phyloP scores from a whole-genome alignment of 2,329 filamentous ascomycete genomes.

The Diaporthe helianthi region DNA sequence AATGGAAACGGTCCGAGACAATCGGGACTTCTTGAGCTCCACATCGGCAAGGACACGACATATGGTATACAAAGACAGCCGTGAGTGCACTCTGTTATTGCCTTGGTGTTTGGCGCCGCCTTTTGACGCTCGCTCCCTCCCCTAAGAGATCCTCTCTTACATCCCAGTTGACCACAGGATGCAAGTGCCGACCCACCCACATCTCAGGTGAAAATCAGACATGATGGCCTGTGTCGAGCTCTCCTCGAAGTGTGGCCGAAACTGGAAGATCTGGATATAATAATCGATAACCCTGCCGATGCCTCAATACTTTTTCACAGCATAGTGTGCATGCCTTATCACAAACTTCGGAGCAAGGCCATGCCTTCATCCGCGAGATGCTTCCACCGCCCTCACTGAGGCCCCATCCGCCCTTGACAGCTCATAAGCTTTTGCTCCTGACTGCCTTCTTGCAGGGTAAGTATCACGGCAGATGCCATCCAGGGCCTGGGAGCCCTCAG shows the following conservation, averaged over 20 bases:
- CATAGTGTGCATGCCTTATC: slow-evolving; percentile 45
- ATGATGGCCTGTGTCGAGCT: slow-evolving; percentile 4
- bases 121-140: not conserved
- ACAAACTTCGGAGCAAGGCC: slow-evolving; percentile 35
- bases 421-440: slow-evolving; percentile 44
- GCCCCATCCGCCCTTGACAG: slow-evolving; percentile 46
- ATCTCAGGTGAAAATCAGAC: not conserved
- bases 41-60: not conserved
- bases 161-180: too few species aligned
- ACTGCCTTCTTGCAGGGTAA: slow-evolving; percentile 43
- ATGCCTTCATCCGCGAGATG: slow-evolving; percentile 41
- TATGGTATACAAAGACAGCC: not conserved
- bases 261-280: slow-evolving; percentile 46
- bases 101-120: not conserved
- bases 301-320: slow-evolving; percentile 46
- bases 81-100: not conserved
- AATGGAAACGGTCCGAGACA: not conserved
- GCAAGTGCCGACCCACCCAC: not conserved
- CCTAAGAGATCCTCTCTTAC: not conserved
- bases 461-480: slow-evolving; percentile 26
- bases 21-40: not conserved
- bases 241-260: slow-evolving; percentile 49
- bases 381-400: slow-evolving; percentile 42
- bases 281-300: slow-evolving; percentile 43
- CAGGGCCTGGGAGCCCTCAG: slow-evolving; percentile 32